Percentiles rank a stretch among this genome's conserved stretches.
Evolutionary conservation across 805 yeast species (phyloP).

Genomic region (Barnettozyma siamensis): DNA sequence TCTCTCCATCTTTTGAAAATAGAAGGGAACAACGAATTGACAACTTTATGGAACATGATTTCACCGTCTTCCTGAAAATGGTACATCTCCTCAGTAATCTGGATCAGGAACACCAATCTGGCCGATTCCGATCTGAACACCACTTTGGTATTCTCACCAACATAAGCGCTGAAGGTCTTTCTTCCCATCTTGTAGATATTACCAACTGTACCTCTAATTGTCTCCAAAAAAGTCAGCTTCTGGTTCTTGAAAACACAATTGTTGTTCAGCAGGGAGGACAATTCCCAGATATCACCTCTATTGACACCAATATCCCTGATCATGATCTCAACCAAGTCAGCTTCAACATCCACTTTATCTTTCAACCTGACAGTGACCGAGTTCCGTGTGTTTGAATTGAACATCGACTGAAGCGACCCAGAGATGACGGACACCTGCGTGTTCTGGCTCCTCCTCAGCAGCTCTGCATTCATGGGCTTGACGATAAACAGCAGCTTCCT

Average conservation of each 20-base stretch:
- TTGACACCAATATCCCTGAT: constrained; percentile 76
- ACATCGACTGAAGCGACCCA: constrained; percentile 49
- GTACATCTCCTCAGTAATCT: constrained; percentile 95
- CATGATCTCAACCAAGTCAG: constrained; percentile 78
- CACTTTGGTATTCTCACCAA: constrained; percentile 68
- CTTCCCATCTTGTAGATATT: constrained; percentile 60
- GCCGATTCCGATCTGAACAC: constrained; percentile 92
- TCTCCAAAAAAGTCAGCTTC: constrained; percentile 52
- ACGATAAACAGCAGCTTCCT: constrained; percentile 42
- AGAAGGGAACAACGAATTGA: constrained; percentile 87
- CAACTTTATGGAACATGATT: constrained; percentile 84
- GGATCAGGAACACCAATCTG: constrained; percentile 73
- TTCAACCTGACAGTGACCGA: constrained; percentile 52
- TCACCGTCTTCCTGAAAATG: constrained; percentile 96
- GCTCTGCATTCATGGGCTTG: constrained; percentile 28
- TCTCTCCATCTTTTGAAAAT: constrained; percentile 85
- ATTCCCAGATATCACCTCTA: constrained; percentile 89
- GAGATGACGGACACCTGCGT: constrained; percentile 51
- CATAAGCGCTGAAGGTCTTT: constrained; percentile 66
- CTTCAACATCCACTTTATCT: constrained; percentile 46
- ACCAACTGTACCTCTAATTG: constrained; percentile 59
- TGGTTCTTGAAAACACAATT: constrained; percentile 66
- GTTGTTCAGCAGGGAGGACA: constrained; percentile 56
- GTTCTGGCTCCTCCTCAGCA: constrained; percentile 27
- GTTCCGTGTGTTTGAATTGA: constrained; percentile 65